phyloP scores from a whole-genome alignment of 148 eudicot genomes.

The Polygonum maritimum region DNA sequence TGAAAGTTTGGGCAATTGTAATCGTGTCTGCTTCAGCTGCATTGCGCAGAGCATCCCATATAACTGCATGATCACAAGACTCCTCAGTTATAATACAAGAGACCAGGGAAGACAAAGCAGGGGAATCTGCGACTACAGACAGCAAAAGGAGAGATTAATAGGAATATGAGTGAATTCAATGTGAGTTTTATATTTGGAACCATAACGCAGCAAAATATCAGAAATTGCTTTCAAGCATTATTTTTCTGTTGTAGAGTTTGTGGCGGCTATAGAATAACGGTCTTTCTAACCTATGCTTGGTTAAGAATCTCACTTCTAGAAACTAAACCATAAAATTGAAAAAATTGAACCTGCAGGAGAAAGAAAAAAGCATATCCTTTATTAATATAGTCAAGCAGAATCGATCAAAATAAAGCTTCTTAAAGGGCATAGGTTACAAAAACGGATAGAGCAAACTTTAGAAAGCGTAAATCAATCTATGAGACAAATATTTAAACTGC shows the following conservation, averaged over 20 bases:
- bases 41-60: slow-evolving; percentile 83
- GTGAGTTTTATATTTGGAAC: background rate
- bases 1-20: slow-evolving; percentile 51
- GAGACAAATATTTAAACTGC: background rate
- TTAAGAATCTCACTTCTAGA: no score
- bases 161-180: background rate
- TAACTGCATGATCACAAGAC: slow-evolving; percentile 33
- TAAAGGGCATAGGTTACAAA: no score
- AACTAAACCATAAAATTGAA: no score
- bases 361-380: no score
- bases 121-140: background rate
- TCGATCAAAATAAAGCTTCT: no score
- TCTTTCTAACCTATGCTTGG: no score
- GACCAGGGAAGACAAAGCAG: background rate
- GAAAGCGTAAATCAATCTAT: slow-evolving; percentile 15
- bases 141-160: background rate
- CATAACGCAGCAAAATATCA: background rate
- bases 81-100: background rate
- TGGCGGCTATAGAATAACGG: slow-evolving; percentile 4
- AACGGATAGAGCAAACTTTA: background rate
- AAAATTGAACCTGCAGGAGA: no score
- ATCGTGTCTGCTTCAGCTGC: slow-evolving; percentile 56
- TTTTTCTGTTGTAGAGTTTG: background rate
- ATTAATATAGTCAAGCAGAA: no score
- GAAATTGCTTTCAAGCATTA: background rate